phyloP scores from a whole-genome alignment of 805 yeast genomes.

The Candida odintsovae region DNA sequence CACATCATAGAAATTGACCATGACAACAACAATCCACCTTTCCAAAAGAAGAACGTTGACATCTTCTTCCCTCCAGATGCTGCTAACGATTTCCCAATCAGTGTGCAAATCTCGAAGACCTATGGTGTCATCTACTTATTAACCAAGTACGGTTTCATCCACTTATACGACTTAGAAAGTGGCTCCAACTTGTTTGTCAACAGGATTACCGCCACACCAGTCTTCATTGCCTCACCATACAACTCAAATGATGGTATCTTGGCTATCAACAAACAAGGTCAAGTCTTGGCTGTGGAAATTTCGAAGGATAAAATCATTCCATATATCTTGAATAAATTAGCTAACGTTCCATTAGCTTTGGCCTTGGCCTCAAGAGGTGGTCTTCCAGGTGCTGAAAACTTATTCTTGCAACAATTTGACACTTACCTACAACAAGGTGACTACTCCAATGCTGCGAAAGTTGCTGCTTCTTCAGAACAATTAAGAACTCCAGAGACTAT shows the following conservation, averaged over 20 bases:
- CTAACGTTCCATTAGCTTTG: conserved; percentile 82
- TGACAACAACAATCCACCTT: conserved; percentile 77
- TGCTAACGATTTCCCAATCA: conserved; percentile 91
- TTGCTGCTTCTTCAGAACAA: conserved; percentile 92
- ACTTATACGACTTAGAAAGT: conserved; percentile 87
- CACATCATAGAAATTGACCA: conserved; percentile 97
- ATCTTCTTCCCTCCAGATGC: conserved; percentile 97
- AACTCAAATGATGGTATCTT: conserved; percentile 76
- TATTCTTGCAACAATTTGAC: conserved; percentile 89
- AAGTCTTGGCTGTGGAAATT: conserved; percentile 87
- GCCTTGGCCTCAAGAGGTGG: conserved; percentile 93
- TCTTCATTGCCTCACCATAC: conserved; percentile 80
- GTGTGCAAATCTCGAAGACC: conserved; percentile 77
- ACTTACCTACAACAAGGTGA: conserved; percentile 78
- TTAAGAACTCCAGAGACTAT: conserved; percentile 93
- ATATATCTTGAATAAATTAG: conserved; percentile 78
- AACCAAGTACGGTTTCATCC: conserved; percentile 95
- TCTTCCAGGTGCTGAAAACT: conserved; percentile 92
- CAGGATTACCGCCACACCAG: conserved; percentile 93
- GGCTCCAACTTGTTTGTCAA: conserved; percentile 92
- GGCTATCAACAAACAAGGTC: conserved; percentile 92
- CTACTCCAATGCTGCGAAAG: conserved; percentile 88
- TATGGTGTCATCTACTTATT: conserved; percentile 85
- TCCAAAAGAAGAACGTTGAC: conserved; percentile 84
- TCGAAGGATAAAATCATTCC: conserved; percentile 82